Conservation (phyloP, 2,329 filamentous ascomycete species). For the Colletotrichum sp. region DNA sequence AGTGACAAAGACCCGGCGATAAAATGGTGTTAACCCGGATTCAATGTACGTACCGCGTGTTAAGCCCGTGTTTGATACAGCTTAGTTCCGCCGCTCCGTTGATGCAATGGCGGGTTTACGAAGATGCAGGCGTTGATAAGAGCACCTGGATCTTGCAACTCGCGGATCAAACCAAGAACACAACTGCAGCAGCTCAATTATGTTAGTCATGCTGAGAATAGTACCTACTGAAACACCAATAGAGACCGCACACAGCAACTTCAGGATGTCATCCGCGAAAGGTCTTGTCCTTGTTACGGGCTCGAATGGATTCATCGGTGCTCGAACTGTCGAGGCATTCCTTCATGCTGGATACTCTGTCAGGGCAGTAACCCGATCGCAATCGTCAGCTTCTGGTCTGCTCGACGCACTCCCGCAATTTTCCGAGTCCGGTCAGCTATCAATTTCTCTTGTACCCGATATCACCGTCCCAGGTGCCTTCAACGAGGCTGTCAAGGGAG, state of each 20-base stretch:
- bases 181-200: not conserved
- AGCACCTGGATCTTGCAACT: not conserved
- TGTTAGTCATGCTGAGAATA: not conserved
- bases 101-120: not conserved
- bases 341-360: slow-evolving; percentile 41
- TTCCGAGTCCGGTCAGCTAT: slow-evolving; percentile 19
- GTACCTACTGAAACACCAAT: not conserved
- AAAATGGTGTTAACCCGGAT: not conserved
- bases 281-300: slow-evolving; percentile 38
- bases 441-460: slow-evolving; percentile 36
- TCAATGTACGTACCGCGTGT: not conserved
- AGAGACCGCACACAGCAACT: not conserved
- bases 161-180: not conserved
- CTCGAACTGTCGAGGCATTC: slow-evolving; percentile 38
- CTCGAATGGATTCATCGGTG: slow-evolving; percentile 44
- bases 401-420: slow-evolving; percentile 24
- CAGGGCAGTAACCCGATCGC: slow-evolving; percentile 40
- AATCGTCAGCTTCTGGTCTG: slow-evolving; percentile 22
- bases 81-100: not conserved
- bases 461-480: slow-evolving; percentile 38
- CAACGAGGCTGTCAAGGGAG: slow-evolving; percentile 37
- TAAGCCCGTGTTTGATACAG: not conserved
- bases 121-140: not conserved
- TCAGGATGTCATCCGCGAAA: not conserved
- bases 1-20: not conserved